Conservation (phyloP, 2,329 filamentous ascomycete genomes). For the Knufia petricola region DNA sequence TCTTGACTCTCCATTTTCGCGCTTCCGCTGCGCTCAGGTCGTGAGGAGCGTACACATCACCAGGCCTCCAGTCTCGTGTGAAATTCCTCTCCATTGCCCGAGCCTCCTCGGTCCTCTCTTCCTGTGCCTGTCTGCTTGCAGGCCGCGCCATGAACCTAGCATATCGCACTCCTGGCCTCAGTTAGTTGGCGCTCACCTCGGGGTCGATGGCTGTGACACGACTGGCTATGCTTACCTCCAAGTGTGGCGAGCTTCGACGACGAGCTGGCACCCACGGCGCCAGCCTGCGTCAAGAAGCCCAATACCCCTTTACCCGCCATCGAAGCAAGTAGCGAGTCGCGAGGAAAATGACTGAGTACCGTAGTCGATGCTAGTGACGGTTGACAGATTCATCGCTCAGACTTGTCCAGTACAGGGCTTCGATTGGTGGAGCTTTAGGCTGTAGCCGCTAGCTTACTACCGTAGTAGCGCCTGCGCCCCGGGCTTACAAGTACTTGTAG, state of each 20-base stretch:
- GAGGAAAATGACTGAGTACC: too few relatives aligned
- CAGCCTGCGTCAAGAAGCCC: not conserved
- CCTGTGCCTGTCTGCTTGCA: conserved; percentile 19
- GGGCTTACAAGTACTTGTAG: too few relatives aligned
- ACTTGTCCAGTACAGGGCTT: too few relatives aligned
- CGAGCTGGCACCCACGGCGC: not conserved
- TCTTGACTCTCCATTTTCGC: conserved; percentile 62
- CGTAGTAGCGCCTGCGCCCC: too few relatives aligned
- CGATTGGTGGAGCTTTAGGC: too few relatives aligned
- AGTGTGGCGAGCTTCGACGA: not conserved
- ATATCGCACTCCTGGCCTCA: not conserved
- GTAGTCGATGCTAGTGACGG: too few relatives aligned
- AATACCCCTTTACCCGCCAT: conserved; percentile 5
- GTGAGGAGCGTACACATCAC: conserved; percentile 84
- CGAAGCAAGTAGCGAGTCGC: too few relatives aligned
- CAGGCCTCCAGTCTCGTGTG: conserved; percentile 60
- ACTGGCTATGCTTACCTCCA: not conserved
- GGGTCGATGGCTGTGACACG: too few relatives aligned
- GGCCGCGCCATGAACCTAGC: not conserved
- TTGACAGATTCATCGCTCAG: too few relatives aligned
- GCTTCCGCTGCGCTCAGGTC: conserved; percentile 72
- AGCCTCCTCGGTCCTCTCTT: conserved; percentile 30
- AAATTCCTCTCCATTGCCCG: conserved; percentile 32
- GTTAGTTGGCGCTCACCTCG: not conserved
- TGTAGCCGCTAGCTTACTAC: too few relatives aligned